Evolutionary conservation across 2,329 filamentous ascomycete genomes (phyloP).

Genomic region (Acarospora socialis): DNA sequence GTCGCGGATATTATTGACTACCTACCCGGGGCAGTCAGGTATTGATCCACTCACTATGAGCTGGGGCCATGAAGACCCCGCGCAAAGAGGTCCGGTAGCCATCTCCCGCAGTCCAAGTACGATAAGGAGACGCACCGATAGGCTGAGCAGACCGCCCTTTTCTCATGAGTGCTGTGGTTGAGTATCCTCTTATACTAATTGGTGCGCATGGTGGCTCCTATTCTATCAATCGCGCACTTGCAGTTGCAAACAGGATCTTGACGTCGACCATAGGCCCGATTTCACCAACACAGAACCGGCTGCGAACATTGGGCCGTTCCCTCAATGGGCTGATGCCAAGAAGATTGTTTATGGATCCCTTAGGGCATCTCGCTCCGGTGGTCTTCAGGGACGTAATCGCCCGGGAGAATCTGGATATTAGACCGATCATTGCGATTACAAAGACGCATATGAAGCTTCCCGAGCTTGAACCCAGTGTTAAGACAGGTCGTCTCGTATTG

Average conservation of each 20-base stretch:
- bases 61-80: slow-evolving; percentile 69
- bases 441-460: slow-evolving; percentile 94
- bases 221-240: slow-evolving; percentile 87
- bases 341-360: slow-evolving; percentile 98
- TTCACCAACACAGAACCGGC: slow-evolving; percentile 83
- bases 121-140: slow-evolving; percentile 68
- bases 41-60: slow-evolving; percentile 81
- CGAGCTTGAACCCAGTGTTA: slow-evolving; percentile 81
- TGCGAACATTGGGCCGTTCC: slow-evolving; percentile 75
- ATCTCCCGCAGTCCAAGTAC: slow-evolving; percentile 65
- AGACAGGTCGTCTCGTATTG: slow-evolving; percentile 54
- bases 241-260: slow-evolving; percentile 78
- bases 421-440: slow-evolving; percentile 83
- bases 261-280: slow-evolving; percentile 63
- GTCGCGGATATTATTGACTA: slow-evolving; percentile 57
- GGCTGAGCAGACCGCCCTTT: slow-evolving; percentile 16
- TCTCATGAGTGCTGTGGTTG: slow-evolving; percentile 8
- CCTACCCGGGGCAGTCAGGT: slow-evolving; percentile 86
- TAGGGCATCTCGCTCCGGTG: slow-evolving; percentile 75
- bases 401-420: slow-evolving; percentile 67
- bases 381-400: slow-evolving; percentile 67
- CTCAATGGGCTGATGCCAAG: slow-evolving; percentile 74
- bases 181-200: slow-evolving; percentile 33
- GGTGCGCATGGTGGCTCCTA: slow-evolving; percentile 79
- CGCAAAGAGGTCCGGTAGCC: slow-evolving; percentile 69